phyloP scores from a whole-genome alignment of 257 asterid genomes.

The Ehretia macrophylla region DNA sequence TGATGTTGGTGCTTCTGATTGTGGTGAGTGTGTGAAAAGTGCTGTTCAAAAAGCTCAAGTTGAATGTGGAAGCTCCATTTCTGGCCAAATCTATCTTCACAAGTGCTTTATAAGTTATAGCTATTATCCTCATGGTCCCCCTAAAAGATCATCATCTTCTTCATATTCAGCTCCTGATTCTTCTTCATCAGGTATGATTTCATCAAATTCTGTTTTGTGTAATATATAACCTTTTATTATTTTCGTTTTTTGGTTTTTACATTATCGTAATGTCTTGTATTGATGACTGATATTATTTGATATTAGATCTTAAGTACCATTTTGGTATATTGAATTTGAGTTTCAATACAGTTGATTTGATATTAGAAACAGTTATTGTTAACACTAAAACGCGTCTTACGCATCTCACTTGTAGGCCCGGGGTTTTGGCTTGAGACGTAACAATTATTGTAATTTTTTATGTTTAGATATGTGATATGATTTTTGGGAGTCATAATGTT shows the following conservation, averaged over 20 bases:
- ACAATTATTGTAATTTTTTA: too few relatives aligned
- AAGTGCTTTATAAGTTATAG: slow-evolving; percentile 76
- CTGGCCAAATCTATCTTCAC: slow-evolving; percentile 79
- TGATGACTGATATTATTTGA: too few relatives aligned
- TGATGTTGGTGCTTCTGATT: slow-evolving; percentile 77
- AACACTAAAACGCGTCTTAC: too few relatives aligned
- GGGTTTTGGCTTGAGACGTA: too few relatives aligned
- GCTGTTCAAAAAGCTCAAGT: slow-evolving; percentile 94
- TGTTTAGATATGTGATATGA: too few relatives aligned
- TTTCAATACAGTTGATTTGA: too few relatives aligned
- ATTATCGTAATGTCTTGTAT: too few relatives aligned
- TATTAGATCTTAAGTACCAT: too few relatives aligned
- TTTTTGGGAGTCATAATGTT: too few relatives aligned
- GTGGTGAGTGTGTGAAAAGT: slow-evolving; percentile 78
- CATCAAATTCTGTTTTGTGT: background rate
- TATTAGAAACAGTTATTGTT: too few relatives aligned
- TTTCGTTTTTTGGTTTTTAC: background rate
- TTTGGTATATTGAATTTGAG: too few relatives aligned
- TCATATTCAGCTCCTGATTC: slow-evolving; percentile 42
- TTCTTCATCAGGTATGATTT: slow-evolving; percentile 55
- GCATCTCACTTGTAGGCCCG: too few relatives aligned
- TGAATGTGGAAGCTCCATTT: slow-evolving; percentile 90
- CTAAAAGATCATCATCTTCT: slow-evolving; percentile 55
- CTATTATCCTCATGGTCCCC: slow-evolving; percentile 63
- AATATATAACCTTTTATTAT: background rate